These are phyloP conservation scores for Fusarium anguioides DNA, from an alignment of 2,329 filamentous ascomycete genomes.

Conservation along the genomic window DNA sequence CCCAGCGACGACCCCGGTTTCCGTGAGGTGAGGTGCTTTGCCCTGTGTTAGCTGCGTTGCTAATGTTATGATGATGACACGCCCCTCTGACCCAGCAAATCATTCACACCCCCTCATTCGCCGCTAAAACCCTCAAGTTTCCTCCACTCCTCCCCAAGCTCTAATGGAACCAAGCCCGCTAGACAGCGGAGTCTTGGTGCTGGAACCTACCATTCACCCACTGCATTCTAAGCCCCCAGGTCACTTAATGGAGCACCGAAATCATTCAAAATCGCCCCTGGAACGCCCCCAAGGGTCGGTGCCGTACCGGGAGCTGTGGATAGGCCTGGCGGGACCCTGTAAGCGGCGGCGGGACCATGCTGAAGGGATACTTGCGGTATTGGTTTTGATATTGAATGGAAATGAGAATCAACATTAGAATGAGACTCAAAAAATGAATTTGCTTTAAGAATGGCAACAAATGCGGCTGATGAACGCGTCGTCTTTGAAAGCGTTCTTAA, in stretches of 20 bases:
- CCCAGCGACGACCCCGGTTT: conserved; percentile 37
- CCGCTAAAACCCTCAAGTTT: conserved; percentile 28
- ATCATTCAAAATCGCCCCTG: conserved; percentile 31
- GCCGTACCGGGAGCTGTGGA: conserved; percentile 13
- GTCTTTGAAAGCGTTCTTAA: conserved; percentile 9
- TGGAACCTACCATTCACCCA: conserved; percentile 39
- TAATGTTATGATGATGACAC: conserved; percentile 6
- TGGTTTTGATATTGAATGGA: conserved; percentile 5
- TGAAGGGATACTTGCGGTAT: conserved; percentile 26
- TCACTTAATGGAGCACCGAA: conserved; percentile 23
- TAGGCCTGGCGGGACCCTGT: conserved; percentile 19
- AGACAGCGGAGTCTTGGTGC: conserved; percentile 33
- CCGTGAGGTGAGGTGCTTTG: conserved; percentile 37
- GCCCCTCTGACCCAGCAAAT: too few species aligned
- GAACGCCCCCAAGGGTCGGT: conserved; percentile 27
- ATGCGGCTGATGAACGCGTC: conserved; percentile 6
- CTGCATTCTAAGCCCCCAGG: conserved; percentile 28
- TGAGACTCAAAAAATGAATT: background rate
- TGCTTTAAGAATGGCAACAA: background rate
- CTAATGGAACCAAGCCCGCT: conserved; percentile 25
- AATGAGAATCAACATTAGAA: background rate
- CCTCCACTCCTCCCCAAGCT: conserved; percentile 37
- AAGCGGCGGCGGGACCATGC: conserved; percentile 11
- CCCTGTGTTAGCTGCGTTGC: conserved; percentile 29
- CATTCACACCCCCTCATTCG: conserved; percentile 29